Evolutionary conservation across 306 rosid species (phyloP).

Genomic region (Prunus mira): DNA sequence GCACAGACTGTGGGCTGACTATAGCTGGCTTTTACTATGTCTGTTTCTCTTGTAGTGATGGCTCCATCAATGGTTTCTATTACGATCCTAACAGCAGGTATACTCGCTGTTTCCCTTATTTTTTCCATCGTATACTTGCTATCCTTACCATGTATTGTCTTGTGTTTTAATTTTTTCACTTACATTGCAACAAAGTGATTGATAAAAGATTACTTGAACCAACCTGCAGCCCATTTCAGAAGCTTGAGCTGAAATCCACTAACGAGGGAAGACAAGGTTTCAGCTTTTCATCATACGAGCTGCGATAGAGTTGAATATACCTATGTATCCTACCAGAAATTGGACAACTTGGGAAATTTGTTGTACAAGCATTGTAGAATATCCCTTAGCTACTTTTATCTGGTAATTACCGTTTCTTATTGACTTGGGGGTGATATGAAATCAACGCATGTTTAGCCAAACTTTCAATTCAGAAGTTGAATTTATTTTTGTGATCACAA

Average conservation of each 20-base stretch:
- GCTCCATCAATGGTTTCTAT: constrained; percentile 88
- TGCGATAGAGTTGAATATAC: constrained; percentile 39
- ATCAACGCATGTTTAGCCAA: not conserved
- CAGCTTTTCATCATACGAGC: constrained; percentile 83
- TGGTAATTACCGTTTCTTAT: not conserved
- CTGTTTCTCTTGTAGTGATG: constrained; percentile 92
- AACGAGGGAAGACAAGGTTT: constrained; percentile 83
- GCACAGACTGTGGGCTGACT: constrained; percentile 94
- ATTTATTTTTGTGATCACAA: not conserved
- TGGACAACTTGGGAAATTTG: constrained; percentile 1
- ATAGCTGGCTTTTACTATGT: constrained; percentile 95
- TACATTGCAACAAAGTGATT: constrained; percentile 6
- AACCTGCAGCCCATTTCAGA: constrained; percentile 88
- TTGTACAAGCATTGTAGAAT: constrained; percentile 9
- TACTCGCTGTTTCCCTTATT: not conserved
- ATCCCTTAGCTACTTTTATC: not conserved
- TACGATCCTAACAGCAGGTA: constrained; percentile 96
- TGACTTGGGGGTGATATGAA: not conserved
- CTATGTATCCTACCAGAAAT: not conserved
- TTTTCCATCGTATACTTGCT: not conserved
- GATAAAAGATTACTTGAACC: constrained; percentile 29
- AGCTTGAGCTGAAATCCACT: constrained; percentile 87
- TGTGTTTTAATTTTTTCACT: not conserved
- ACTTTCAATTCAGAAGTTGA: not conserved
- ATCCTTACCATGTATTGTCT: not conserved